phyloP scores from a whole-genome alignment of 2,329 filamentous ascomycete species.

The Talaromyces atroroseus region DNA sequence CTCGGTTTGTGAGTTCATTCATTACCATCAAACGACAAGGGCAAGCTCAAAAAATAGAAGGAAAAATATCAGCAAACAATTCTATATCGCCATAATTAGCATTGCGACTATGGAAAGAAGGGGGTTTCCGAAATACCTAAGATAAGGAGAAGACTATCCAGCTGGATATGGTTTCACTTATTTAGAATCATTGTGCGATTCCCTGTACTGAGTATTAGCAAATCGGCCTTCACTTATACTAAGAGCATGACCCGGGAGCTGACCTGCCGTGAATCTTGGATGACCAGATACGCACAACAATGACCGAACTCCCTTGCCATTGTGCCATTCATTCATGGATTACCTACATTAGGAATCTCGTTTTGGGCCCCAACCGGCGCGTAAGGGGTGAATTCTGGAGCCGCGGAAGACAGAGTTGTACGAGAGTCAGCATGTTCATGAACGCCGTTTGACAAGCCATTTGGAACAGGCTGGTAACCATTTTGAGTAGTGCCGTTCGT shows the following conservation, averaged over 20 bases:
- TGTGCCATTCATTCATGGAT: conserved; percentile 24
- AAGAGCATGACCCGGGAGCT: conserved; percentile 2
- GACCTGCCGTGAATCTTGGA: conserved; percentile 9
- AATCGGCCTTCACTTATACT: not conserved
- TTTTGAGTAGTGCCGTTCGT: conserved; percentile 26
- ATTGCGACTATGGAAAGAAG: not conserved
- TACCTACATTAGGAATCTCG: conserved; percentile 35
- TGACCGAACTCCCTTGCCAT: conserved; percentile 37
- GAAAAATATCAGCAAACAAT: not conserved
- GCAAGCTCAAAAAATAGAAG: not conserved
- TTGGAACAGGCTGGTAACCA: conserved; percentile 14
- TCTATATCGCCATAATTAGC: not conserved
- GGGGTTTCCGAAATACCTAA: not conserved
- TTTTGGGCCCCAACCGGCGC: conserved; percentile 23
- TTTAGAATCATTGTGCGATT: not conserved
- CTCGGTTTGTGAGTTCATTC: conserved; percentile 8
- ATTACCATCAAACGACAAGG: conserved; percentile 6
- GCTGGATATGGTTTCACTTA: not conserved
- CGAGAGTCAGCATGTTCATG: conserved; percentile 35
- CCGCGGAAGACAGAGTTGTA: conserved; percentile 56
- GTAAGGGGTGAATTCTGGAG: conserved; percentile 57
- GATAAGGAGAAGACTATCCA: not conserved
- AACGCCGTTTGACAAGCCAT: conserved; percentile 37
- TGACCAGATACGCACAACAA: conserved; percentile 43
- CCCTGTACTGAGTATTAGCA: conserved; percentile 1